These are phyloP conservation scores for Trametes sp. DNA, from an alignment of 1,284 basidiomycete species.

Conservation along the genomic window DNA sequence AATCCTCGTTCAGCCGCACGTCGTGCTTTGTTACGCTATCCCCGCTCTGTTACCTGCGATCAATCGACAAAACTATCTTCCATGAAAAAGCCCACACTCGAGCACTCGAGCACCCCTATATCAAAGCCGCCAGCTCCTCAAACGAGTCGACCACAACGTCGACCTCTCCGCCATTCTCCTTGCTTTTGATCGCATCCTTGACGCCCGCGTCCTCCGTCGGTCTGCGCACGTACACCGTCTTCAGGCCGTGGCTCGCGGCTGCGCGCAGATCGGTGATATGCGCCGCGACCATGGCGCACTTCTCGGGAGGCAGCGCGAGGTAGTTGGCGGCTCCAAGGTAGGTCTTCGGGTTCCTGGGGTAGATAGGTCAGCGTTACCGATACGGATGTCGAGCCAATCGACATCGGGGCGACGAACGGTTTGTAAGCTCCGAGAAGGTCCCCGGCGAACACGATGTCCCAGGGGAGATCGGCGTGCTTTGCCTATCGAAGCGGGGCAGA, in stretches of 20 bases:
- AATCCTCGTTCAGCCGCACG: background rate
- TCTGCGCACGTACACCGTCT: constrained; percentile 62
- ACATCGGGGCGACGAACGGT: constrained; percentile 53
- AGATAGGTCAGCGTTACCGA: too few species aligned
- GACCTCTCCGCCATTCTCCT: constrained; percentile 41
- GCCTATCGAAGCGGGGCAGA: constrained; percentile 47
- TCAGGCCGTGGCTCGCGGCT: constrained; percentile 60
- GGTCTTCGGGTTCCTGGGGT: constrained; percentile 55
- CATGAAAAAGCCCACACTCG: too few species aligned
- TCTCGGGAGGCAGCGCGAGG: constrained; percentile 56
- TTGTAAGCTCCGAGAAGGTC: constrained; percentile 69
- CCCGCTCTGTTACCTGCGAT: background rate
- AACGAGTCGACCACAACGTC: constrained; percentile 42
- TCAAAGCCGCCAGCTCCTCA: constrained; percentile 33
- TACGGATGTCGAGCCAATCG: background rate
- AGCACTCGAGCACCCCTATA: background rate
- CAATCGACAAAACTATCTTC: background rate
- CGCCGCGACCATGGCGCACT: constrained; percentile 70
- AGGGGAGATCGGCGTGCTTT: constrained; percentile 64
- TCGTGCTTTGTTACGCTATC: background rate
- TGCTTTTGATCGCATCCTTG: constrained; percentile 33
- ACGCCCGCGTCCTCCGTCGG: constrained; percentile 50
- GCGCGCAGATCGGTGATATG: constrained; percentile 65
- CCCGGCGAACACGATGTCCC: constrained; percentile 67
- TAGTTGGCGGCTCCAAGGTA: constrained; percentile 60